These are phyloP conservation scores for Diplodia scrobiculata DNA, from an alignment of 2,329 filamentous ascomycete species.

Conservation along the genomic window DNA sequence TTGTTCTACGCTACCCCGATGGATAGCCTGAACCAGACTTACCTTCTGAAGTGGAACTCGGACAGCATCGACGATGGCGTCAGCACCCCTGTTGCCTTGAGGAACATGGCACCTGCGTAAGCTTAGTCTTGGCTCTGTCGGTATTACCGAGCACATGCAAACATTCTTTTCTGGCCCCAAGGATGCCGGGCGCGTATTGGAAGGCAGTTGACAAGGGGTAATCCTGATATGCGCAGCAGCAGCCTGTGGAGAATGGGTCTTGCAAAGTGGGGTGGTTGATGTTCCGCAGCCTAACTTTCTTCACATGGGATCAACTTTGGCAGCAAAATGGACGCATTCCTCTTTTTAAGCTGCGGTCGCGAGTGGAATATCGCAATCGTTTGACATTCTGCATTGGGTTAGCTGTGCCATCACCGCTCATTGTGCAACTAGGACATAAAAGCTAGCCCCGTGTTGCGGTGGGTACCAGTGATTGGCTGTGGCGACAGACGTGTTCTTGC, in stretches of 20 bases:
- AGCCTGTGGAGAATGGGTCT: too few species aligned
- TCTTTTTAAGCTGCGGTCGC: too few species aligned
- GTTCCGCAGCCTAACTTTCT: too few species aligned
- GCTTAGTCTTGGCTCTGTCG: background rate
- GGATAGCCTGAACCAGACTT: background rate
- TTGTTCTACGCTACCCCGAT: slow-evolving; percentile 22
- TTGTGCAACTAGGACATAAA: background rate
- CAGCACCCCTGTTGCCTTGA: slow-evolving; percentile 17
- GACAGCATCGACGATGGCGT: background rate
- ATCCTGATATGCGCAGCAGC: too few species aligned
- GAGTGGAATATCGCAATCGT: background rate
- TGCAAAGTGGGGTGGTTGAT: too few species aligned
- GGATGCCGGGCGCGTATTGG: too few species aligned
- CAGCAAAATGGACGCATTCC: too few species aligned
- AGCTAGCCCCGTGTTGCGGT: background rate
- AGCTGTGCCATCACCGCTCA: background rate
- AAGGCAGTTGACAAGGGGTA: too few species aligned
- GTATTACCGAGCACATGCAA: background rate
- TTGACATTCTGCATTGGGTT: background rate
- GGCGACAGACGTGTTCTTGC: background rate
- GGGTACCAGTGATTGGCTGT: background rate
- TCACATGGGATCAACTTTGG: too few species aligned
- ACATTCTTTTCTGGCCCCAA: background rate
- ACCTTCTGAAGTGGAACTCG: slow-evolving; percentile 23
- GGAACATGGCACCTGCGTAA: slow-evolving; percentile 4